A percentile compares a stretch with the other conserved stretches of the same genome.
phyloP scores from a whole-genome alignment of 768 basidiomycete genomes.

The Coprinellus aureogranulatus region DNA sequence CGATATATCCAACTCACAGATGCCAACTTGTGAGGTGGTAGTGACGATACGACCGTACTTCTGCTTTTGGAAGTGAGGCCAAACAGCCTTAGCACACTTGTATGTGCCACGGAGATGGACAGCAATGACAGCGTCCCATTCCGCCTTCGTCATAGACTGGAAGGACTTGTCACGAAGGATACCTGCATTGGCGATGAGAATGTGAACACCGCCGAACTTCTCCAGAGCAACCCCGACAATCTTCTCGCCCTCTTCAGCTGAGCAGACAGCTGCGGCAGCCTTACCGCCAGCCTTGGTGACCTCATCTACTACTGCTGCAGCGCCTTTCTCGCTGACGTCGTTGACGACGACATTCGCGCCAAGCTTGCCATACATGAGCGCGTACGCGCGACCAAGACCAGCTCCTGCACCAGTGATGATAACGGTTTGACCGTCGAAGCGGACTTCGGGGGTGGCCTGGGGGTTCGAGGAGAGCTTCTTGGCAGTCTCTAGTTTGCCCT shows the following conservation, averaged over 20 bases:
- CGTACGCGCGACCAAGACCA: slow-evolving; percentile 89
- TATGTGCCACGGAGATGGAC: slow-evolving; percentile 90
- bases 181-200: slow-evolving; percentile 91
- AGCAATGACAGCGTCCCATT: slow-evolving; percentile 91
- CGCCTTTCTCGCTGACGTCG: slow-evolving; percentile 86
- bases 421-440: slow-evolving; percentile 86
- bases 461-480: slow-evolving; percentile 61
- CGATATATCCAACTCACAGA: slow-evolving; percentile 60
- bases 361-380: slow-evolving; percentile 84
- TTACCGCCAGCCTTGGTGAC: slow-evolving; percentile 86
- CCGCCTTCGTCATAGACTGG: slow-evolving; percentile 79
- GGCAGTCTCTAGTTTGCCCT: slow-evolving; percentile 65
- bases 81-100: slow-evolving; percentile 93
- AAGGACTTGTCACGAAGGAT: slow-evolving; percentile 94
- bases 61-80: slow-evolving; percentile 96
- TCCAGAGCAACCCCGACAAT: slow-evolving; percentile 87
- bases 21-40: slow-evolving; percentile 89
- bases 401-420: slow-evolving; percentile 95
- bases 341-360: slow-evolving; percentile 98
- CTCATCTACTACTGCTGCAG: slow-evolving; percentile 82
- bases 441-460: slow-evolving; percentile 67
- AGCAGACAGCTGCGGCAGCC: slow-evolving; percentile 77
- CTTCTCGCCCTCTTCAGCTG: slow-evolving; percentile 87
- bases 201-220: slow-evolving; percentile 83
- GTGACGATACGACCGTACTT: slow-evolving; percentile 95